phyloP scores from a whole-genome alignment of 129 eudicot species.

The Glebionis coronaria region DNA sequence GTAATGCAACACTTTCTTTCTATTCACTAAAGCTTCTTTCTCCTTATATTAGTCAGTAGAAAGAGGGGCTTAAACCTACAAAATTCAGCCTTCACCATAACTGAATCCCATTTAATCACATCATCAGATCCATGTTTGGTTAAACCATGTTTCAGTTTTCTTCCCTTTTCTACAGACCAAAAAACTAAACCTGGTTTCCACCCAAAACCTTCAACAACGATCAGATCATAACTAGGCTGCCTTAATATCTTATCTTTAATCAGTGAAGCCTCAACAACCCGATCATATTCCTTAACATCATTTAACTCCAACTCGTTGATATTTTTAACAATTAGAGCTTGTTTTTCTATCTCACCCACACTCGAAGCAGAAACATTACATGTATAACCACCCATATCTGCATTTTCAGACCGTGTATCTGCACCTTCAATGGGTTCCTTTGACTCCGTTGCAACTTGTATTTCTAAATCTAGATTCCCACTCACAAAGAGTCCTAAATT shows the following conservation, averaged over 20 bases:
- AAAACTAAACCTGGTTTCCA: background rate
- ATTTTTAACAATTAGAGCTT: background rate
- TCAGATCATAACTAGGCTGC: no score
- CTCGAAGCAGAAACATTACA: background rate
- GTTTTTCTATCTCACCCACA: background rate
- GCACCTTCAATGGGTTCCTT: no score
- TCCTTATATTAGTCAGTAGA: no score
- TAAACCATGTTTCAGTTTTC: background rate
- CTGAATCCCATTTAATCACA: background rate
- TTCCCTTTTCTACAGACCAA: background rate
- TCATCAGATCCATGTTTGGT: background rate
- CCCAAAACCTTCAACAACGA: background rate
- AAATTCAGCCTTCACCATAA: no score
- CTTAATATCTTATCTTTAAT: no score
- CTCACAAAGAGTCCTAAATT: no score
- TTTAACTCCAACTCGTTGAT: background rate
- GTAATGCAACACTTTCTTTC: no score
- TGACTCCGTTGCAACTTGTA: no score
- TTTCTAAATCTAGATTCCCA: no score
- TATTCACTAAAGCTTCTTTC: no score
- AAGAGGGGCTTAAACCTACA: no score
- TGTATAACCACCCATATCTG: background rate
- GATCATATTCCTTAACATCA: background rate
- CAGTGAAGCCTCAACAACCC: background rate
- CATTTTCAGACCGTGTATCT: no score